These are phyloP conservation scores for Ophiostoma australiae DNA, from an alignment of 2,329 filamentous ascomycete species.

Conservation along the genomic window DNA sequence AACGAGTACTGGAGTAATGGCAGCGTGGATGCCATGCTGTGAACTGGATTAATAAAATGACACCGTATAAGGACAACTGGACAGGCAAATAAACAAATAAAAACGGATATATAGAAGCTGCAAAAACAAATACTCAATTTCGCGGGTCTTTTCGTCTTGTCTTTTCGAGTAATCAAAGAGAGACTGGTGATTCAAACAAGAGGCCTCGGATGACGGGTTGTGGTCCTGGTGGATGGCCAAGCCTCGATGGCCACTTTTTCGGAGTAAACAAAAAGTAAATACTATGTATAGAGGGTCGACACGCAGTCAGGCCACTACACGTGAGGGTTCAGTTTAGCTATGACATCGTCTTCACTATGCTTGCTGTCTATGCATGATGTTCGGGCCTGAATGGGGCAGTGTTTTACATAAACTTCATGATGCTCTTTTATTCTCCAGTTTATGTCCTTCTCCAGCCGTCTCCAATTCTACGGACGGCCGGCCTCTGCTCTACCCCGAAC, in stretches of 20 bases:
- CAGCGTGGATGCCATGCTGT: slow-evolving; percentile 4
- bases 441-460: too few species aligned
- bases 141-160: not conserved
- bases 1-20: not conserved
- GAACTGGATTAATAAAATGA: not conserved
- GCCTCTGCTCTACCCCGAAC: too few species aligned
- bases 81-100: too few species aligned
- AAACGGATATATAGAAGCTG: not conserved
- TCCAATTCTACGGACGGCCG: too few species aligned
- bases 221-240: not conserved
- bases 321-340: not conserved
- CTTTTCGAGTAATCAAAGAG: slow-evolving; percentile 6
- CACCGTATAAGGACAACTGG: not conserved
- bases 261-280: not conserved
- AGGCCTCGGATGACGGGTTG: slow-evolving; percentile 7
- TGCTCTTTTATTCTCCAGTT: too few species aligned
- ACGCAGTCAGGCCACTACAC: not conserved
- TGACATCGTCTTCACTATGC: not conserved
- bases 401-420: not conserved
- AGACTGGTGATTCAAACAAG: not conserved
- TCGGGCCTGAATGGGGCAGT: not conserved
- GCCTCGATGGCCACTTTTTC: not conserved
- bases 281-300: too few species aligned
- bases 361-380: not conserved
- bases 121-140: not conserved